Conservation (phyloP, 2,329 filamentous ascomycete genomes). For the Claviceps pusilla region DNA sequence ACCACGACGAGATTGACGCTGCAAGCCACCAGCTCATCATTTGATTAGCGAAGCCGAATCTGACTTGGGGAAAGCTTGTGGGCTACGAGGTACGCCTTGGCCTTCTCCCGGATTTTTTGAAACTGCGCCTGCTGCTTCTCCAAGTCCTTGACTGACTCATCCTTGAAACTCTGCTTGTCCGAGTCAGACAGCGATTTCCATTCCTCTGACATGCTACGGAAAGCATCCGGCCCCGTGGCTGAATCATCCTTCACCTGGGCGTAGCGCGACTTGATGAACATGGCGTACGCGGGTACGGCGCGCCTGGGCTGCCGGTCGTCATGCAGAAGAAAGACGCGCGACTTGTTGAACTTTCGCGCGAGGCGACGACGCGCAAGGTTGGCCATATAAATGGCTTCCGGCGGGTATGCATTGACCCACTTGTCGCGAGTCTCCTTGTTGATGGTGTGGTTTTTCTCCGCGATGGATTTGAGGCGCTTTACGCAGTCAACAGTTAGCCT, state of each 20-base stretch:
- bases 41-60: too few species aligned
- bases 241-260: constrained; percentile 12
- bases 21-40: too few species aligned
- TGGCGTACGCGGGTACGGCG: constrained; percentile 16
- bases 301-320: constrained; percentile 35
- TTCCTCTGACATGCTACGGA: constrained; percentile 16
- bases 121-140: constrained; percentile 7
- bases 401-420: constrained; percentile 32
- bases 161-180: constrained; percentile 27
- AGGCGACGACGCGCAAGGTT: constrained; percentile 33
- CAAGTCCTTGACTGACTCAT: constrained; percentile 11
- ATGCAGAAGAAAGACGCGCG: constrained; percentile 16
- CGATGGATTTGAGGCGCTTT: constrained; percentile 18
- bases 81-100: constrained; percentile 9
- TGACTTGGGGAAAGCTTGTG: not conserved
- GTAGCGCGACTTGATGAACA: constrained; percentile 26
- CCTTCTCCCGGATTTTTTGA: constrained; percentile 17
- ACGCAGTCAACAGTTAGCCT: not conserved
- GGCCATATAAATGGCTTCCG: constrained; percentile 26
- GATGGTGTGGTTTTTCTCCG: constrained; percentile 23
- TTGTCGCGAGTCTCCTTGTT: constrained; percentile 27
- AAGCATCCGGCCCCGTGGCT: constrained; percentile 5
- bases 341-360: constrained; percentile 18
- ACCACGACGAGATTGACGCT: too few species aligned
- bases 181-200: constrained; percentile 29